Evolutionary conservation across 768 basidiomycete genomes (phyloP).

Genomic region (Termitomyces sp.): DNA sequence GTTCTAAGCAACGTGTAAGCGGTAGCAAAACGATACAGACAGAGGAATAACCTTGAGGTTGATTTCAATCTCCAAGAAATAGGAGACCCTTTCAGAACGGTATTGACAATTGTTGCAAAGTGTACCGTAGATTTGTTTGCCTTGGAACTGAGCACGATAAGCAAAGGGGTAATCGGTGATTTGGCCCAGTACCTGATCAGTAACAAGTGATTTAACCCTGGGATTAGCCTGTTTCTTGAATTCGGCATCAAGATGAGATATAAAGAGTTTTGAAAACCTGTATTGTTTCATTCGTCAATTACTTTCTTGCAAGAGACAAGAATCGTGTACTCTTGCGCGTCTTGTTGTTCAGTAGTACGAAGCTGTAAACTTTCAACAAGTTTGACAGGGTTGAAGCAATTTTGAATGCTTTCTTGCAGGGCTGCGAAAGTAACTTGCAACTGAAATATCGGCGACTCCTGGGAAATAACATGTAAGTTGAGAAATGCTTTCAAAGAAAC

Average conservation of each 20-base stretch:
- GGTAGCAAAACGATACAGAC: not conserved
- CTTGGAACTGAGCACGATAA: constrained; percentile 72
- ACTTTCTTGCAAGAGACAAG: not conserved
- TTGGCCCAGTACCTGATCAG: constrained; percentile 53
- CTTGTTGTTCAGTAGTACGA: constrained; percentile 85
- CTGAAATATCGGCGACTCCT: constrained; percentile 80
- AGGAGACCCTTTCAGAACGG: constrained; percentile 62
- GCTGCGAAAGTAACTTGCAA: constrained; percentile 82
- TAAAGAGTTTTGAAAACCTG: constrained; percentile 94
- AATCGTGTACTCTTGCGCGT: constrained; percentile 83
- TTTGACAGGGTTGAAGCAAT: constrained; percentile 77
- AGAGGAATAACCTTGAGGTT: constrained; percentile 64
- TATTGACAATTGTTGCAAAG: constrained; percentile 67
- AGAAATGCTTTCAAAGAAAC: not conserved
- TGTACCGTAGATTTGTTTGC: constrained; percentile 77
- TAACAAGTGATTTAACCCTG: constrained; percentile 62
- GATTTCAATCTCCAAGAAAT: constrained; percentile 88
- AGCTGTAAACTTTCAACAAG: constrained; percentile 84
- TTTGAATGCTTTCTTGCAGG: constrained; percentile 68
- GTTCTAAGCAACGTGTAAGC: constrained; percentile 38
- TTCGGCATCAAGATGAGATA: constrained; percentile 83
- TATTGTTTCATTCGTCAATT: not conserved
- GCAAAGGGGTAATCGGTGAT: not conserved
- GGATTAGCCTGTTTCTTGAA: constrained; percentile 77
- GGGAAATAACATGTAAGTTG: constrained; percentile 3